A percentile compares a stretch with the other conserved stretches of the same genome.
These are phyloP conservation scores for Fallopia convolvulus DNA, from an alignment of 148 eudicot genomes.

Conservation along the genomic window DNA sequence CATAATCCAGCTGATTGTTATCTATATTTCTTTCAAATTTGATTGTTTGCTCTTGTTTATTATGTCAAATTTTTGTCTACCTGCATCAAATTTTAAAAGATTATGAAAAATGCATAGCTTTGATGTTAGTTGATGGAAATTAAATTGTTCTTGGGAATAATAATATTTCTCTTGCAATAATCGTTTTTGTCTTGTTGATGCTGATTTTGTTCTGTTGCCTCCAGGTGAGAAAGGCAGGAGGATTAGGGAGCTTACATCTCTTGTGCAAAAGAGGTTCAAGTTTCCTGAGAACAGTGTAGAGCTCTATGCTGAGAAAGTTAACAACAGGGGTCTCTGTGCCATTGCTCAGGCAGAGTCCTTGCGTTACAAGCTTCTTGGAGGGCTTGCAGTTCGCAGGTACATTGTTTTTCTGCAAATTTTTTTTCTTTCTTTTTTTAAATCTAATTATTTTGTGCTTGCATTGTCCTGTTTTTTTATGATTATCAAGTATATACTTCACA, in stretches of 20 bases:
- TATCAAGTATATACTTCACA: no score
- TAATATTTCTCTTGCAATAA: neutral
- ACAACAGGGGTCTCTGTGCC: slow-evolving; percentile 52
- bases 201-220: neutral
- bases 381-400: slow-evolving; percentile 56
- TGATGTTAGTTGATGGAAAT: no score
- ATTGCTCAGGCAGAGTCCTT: slow-evolving; percentile 57
- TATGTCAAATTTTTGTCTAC: neutral
- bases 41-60: neutral
- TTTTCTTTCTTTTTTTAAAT: neutral
- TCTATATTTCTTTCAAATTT: neutral
- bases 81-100: neutral
- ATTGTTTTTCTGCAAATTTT: neutral
- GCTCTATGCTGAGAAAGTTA: slow-evolving; percentile 51
- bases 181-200: neutral
- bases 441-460: neutral
- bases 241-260: slow-evolving; percentile 50
- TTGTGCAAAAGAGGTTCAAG: slow-evolving; percentile 54
- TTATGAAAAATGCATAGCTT: no score
- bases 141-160: no score
- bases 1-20: neutral
- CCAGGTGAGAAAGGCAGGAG: slow-evolving; percentile 56
- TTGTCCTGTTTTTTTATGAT: neutral
- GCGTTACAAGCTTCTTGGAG: slow-evolving; percentile 58
- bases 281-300: slow-evolving; percentile 59